These are phyloP conservation scores for Puccinia horiana DNA, from an alignment of 1,284 basidiomycete species.

Conservation along the genomic window DNA sequence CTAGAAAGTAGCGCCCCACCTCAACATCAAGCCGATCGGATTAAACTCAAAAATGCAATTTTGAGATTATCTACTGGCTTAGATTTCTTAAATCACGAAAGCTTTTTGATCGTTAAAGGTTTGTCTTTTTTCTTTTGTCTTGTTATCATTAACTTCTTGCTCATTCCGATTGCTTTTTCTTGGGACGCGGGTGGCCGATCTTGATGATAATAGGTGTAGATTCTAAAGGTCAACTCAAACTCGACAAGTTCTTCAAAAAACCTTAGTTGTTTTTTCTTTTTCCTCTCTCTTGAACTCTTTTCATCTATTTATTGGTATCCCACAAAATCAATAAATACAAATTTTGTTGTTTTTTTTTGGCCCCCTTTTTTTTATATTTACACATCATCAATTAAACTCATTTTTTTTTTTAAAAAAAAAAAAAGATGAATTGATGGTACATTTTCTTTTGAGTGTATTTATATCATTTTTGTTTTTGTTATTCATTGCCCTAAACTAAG, in stretches of 20 bases:
- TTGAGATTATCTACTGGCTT: background rate
- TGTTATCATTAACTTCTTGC: background rate
- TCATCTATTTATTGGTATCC: too few relatives aligned
- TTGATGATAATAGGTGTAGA: background rate
- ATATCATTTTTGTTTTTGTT: too few relatives aligned
- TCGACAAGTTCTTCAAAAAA: conserved; percentile 14
- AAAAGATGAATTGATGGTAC: too few relatives aligned
- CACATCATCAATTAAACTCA: too few relatives aligned
- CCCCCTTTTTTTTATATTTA: too few relatives aligned
- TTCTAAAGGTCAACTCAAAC: conserved; percentile 7
- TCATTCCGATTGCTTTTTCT: background rate
- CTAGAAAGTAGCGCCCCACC: background rate
- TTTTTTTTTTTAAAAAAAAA: too few relatives aligned
- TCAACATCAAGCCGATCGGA: background rate
- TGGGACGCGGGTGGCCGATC: background rate
- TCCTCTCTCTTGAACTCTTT: background rate
- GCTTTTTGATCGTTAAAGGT: conserved; percentile 5
- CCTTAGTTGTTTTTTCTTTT: background rate
- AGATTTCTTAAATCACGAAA: background rate
- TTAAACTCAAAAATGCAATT: conserved; percentile 14
- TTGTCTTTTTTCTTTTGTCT: background rate
- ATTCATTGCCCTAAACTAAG: too few relatives aligned
- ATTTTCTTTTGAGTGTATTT: too few relatives aligned
- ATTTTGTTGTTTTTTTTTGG: too few relatives aligned
- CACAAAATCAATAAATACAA: too few relatives aligned